phyloP scores from a whole-genome alignment of 1,139 yeast species.

The Saccharomyces uvarum region DNA sequence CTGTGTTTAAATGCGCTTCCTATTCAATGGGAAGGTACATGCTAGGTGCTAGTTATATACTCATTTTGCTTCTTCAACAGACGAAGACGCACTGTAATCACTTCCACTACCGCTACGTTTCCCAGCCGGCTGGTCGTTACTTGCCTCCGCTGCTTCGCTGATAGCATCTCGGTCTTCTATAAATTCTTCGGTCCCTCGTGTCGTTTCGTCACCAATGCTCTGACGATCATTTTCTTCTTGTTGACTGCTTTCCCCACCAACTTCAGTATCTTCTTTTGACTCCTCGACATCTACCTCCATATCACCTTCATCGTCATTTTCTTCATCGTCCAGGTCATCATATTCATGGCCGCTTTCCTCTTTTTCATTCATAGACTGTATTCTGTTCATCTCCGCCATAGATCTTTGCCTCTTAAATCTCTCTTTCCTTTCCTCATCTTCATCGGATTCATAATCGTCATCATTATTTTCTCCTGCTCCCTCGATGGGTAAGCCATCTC shows the following conservation, averaged over 20 bases:
- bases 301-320: conserved; percentile 3
- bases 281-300: conserved; percentile 2
- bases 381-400: not conserved
- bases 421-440: not conserved
- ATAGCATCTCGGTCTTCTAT: not conserved
- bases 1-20: not conserved
- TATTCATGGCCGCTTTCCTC: not conserved
- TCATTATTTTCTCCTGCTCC: conserved; percentile 3
- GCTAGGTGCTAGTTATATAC: not conserved
- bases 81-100: conserved; percentile 1
- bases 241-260: not conserved
- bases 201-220: not conserved
- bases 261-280: not conserved
- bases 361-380: not conserved
- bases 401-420: not conserved
- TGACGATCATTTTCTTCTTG: not conserved
- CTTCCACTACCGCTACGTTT: not conserved
- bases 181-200: not conserved
- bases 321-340: not conserved
- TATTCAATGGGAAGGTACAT: not conserved
- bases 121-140: not conserved
- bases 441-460: conserved; percentile 2
- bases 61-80: not conserved
- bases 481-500: not conserved
- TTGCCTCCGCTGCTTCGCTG: not conserved